Evolutionary conservation across 2,329 filamentous ascomycete species (phyloP).

Genomic region (Claviceps sp.): DNA sequence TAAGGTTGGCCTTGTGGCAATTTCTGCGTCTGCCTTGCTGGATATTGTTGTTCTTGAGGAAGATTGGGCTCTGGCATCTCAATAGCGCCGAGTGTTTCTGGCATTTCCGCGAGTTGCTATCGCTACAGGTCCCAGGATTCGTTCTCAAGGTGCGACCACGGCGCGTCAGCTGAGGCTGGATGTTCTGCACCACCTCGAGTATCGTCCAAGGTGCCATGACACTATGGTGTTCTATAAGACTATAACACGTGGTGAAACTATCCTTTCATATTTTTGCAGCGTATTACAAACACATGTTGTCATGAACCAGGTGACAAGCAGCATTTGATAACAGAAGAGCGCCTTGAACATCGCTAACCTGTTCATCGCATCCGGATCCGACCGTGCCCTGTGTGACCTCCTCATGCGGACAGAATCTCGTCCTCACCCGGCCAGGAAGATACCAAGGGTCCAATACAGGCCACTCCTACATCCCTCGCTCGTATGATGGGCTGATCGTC

Average conservation of each 20-base stretch:
- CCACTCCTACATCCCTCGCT: too few relatives aligned
- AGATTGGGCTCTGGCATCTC: conserved; percentile 22
- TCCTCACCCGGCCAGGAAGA: too few relatives aligned
- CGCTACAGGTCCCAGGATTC: conserved; percentile 25
- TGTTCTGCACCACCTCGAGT: conserved; percentile 29
- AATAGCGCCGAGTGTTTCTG: conserved; percentile 30
- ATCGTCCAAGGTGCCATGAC: conserved; percentile 26
- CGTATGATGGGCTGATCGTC: too few relatives aligned
- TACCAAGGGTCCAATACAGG: too few relatives aligned
- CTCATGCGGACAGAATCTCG: too few relatives aligned
- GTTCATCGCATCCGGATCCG: conserved; percentile 4
- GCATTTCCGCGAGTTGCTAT: conserved; percentile 26
- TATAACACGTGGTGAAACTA: conserved; percentile 26
- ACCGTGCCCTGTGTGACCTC: too few relatives aligned
- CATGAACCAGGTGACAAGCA: conserved; percentile 15
- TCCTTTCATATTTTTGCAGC: conserved; percentile 19
- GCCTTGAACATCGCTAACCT: conserved; percentile 17
- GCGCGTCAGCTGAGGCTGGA: conserved; percentile 29
- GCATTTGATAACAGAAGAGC: conserved; percentile 22
- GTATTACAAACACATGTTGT: not conserved
- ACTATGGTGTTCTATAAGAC: conserved; percentile 17
- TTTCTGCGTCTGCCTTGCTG: conserved; percentile 29
- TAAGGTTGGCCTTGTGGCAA: conserved; percentile 31
- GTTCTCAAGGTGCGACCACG: conserved; percentile 28
- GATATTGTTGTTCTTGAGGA: conserved; percentile 30